phyloP scores from a whole-genome alignment of 1,284 basidiomycete genomes.

The Trichosporon ovoides region DNA sequence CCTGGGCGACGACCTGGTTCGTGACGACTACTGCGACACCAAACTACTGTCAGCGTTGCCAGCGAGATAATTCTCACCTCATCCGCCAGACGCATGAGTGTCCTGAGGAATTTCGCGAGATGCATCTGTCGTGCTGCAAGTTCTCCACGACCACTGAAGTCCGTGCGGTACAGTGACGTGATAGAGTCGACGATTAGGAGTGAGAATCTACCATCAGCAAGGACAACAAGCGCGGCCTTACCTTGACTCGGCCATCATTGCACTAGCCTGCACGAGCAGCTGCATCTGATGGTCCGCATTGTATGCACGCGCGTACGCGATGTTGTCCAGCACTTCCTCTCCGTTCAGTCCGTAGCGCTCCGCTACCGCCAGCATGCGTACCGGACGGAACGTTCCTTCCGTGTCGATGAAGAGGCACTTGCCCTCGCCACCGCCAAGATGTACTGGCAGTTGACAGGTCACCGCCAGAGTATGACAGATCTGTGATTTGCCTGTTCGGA shows the following conservation, averaged over 20 bases:
- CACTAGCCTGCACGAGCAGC: constrained; percentile 84
- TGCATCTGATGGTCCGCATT: constrained; percentile 97
- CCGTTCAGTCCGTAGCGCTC: constrained; percentile 94
- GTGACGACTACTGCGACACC: constrained; percentile 96
- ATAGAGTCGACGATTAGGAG: constrained; percentile 95
- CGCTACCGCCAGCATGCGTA: constrained; percentile 87
- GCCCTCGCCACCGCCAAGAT: constrained; percentile 98
- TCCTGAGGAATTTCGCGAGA: constrained; percentile 93
- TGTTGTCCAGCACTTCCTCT: constrained; percentile 96
- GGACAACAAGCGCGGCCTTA: constrained; percentile 42
- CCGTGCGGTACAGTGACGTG: constrained; percentile 91
- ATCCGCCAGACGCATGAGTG: constrained; percentile 87
- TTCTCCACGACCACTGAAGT: constrained; percentile 93
- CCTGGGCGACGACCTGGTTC: constrained; percentile 98
- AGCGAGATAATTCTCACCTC: constrained; percentile 58
- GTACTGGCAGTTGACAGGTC: constrained; percentile 91
- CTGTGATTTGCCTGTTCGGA: constrained; percentile 97
- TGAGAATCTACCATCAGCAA: constrained; percentile 65
- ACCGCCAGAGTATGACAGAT: constrained; percentile 97
- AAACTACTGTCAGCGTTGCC: constrained; percentile 56
- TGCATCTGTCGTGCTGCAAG: constrained; percentile 92
- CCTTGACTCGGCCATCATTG: constrained; percentile 96
- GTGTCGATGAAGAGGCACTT: constrained; percentile 99
- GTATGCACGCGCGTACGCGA: constrained; percentile 97
- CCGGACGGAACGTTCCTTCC: constrained; percentile 96